Conservation (phyloP, 768 basidiomycete genomes). For the Tremella yokohamensis region DNA sequence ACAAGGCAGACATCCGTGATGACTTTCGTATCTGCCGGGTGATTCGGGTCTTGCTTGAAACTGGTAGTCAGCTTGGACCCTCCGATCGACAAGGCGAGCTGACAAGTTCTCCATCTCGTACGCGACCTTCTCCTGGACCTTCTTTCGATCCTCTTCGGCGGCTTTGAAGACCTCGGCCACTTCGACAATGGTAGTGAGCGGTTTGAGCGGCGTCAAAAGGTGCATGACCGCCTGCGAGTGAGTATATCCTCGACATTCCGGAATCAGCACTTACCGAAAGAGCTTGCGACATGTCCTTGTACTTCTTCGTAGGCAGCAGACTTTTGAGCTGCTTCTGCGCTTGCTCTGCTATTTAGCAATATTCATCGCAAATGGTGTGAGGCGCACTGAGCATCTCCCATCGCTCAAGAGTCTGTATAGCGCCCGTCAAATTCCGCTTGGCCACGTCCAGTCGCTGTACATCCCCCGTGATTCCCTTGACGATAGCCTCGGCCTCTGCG, state of each 20-base stretch:
- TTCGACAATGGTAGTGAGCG: conserved; percentile 69
- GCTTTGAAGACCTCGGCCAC: conserved; percentile 74
- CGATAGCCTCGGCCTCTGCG: conserved; percentile 93
- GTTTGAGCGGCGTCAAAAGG: conserved; percentile 73
- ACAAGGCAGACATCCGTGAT: conserved; percentile 83
- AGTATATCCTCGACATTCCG: conserved; percentile 1
- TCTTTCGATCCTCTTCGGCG: conserved; percentile 77
- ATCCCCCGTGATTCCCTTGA: conserved; percentile 90
- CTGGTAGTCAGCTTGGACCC: conserved; percentile 52
- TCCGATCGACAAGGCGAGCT: conserved; percentile 49
- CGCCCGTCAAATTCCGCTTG: conserved; percentile 83
- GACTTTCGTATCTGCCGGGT: conserved; percentile 61
- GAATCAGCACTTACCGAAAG: conserved; percentile 60
- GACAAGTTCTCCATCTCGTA: conserved; percentile 89
- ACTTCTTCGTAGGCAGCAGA: conserved; percentile 71
- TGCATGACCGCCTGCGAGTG: conserved; percentile 73
- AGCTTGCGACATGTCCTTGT: conserved; percentile 76
- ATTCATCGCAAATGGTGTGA: not conserved
- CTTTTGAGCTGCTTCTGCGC: conserved; percentile 76
- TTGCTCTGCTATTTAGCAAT: conserved; percentile 59
- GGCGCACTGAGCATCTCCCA: conserved; percentile 87
- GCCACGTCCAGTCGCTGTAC: conserved; percentile 90
- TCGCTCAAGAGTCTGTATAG: conserved; percentile 84
- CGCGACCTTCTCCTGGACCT: conserved; percentile 74
- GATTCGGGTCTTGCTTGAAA: conserved; percentile 70